phyloP scores from a whole-genome alignment of 306 rosid species.

The Castanospermum australe region DNA sequence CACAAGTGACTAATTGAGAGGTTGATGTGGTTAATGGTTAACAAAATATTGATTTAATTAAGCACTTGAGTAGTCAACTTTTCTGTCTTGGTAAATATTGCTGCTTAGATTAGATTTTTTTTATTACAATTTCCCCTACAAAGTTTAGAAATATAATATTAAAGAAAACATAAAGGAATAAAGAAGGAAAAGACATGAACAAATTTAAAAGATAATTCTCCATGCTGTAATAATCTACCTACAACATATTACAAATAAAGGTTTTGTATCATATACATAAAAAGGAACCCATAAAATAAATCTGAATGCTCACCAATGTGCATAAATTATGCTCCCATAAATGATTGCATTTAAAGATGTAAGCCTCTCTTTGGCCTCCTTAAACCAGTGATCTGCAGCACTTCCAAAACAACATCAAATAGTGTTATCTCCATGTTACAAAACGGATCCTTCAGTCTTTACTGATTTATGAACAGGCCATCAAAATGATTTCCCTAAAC shows the following conservation, averaged over 20 bases:
- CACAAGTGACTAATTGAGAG: background rate
- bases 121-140: background rate
- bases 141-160: background rate
- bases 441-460: slow-evolving; percentile 8
- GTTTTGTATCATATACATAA: background rate
- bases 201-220: background rate
- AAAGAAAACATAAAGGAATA: background rate
- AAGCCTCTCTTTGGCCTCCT: slow-evolving; percentile 81
- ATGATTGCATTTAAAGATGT: slow-evolving; percentile 77
- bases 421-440: slow-evolving; percentile 41
- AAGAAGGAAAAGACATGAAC: background rate
- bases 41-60: slow-evolving; percentile 9
- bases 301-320: slow-evolving; percentile 68
- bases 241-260: slow-evolving; percentile 6
- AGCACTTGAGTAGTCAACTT: background rate
- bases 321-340: slow-evolving; percentile 89
- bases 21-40: background rate
- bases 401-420: slow-evolving; percentile 65
- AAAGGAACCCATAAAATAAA: slow-evolving; percentile 14
- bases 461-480: background rate
- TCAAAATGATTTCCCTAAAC: slow-evolving; percentile 15
- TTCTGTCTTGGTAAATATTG: background rate
- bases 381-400: slow-evolving; percentile 96
- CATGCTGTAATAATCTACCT: background rate
- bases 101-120: background rate